A percentile compares a stretch with the other conserved stretches of the same genome.
Conservation (phyloP, 1,284 basidiomycete species). For the Mycena citricolor region DNA sequence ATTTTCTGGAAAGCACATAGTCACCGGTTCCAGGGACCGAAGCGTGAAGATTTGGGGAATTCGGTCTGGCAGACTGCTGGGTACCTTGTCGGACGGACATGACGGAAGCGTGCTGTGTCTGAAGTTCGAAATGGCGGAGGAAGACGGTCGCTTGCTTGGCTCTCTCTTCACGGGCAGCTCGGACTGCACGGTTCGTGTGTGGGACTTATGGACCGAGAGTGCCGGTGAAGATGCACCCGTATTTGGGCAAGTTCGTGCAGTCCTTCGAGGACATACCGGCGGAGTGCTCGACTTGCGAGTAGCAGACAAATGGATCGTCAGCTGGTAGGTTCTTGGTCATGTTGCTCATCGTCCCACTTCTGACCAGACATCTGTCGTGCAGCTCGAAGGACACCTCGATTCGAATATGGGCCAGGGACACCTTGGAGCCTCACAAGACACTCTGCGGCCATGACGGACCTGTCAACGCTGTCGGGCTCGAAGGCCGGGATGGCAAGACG, state of each 20-base stretch:
- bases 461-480: constrained; percentile 83
- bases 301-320: constrained; percentile 77
- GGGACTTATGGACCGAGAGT: constrained; percentile 51
- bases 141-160: too few species aligned
- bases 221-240: constrained; percentile 15
- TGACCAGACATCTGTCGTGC: constrained; percentile 16
- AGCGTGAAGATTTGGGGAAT: constrained; percentile 81
- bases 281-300: constrained; percentile 83
- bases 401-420: constrained; percentile 74
- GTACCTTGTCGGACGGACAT: constrained; percentile 66
- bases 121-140: constrained; percentile 75
- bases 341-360: constrained; percentile 15
- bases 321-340: constrained; percentile 63
- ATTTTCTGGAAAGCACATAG: constrained; percentile 64
- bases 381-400: constrained; percentile 84
- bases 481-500: constrained; percentile 34
- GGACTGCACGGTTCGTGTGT: constrained; percentile 76
- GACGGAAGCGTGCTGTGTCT: constrained; percentile 79
- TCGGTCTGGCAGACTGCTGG: constrained; percentile 58
- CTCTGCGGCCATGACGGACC: constrained; percentile 83
- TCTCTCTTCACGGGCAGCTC: constrained; percentile 84
- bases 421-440: constrained; percentile 59
- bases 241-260: constrained; percentile 49
- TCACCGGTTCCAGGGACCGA: constrained; percentile 83
- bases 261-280: constrained; percentile 70